Evolutionary conservation across 2,329 filamentous ascomycete species (phyloP), one percentile per base, ranked within the genome.

Genomic region (Fonsecaea multimorphosa): DNA sequence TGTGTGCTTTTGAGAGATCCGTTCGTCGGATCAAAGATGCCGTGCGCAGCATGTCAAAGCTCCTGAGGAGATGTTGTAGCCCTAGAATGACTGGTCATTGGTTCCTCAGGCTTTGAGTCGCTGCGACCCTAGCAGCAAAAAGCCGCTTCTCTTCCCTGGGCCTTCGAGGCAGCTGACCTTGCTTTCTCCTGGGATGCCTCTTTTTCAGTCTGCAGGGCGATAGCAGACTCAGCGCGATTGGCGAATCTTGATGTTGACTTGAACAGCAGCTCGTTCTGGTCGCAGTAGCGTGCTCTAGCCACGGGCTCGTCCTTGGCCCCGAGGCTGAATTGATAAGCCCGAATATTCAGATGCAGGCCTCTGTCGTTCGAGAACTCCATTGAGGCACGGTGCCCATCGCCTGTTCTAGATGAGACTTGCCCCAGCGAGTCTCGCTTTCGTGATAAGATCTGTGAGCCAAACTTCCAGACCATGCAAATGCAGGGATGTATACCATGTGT

Each of bases 121-220:
- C 22, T 12, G 38, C 38, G 16, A 40, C 38, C n/a, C 38, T 40
- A 49, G 24, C 31, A 5, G 3, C 22, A 46, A 19, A 8, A 24
- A 38, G 9, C 8, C 36, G 29, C 24, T 44, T 32, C 58, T 36
- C 14, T 27, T 2, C 22, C 19, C 34, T n/a, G 27, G 22, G 38
- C 22, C 12, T 16, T 31, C 19, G 11, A 24, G 22, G 19, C 58
- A 60, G 46, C 58, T 60, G 58, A 52, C 44, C 58, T 60, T 52
- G 34, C 22, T 49, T 49, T 22, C 19, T 29, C 19, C n/a, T 52
- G 8, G 29, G 46, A 27, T 38, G 38, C 56, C 49, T 9, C 5
- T 32, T n/a, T 49, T 44, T 27, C 40, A 9, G 12, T 40, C n/a
- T 38, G 58, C 46, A 51, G 24, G 29, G 57, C 29, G 58, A 60